phyloP scores from a whole-genome alignment of 2,329 filamentous ascomycete species.

The Ophiostoma angusticollis region DNA sequence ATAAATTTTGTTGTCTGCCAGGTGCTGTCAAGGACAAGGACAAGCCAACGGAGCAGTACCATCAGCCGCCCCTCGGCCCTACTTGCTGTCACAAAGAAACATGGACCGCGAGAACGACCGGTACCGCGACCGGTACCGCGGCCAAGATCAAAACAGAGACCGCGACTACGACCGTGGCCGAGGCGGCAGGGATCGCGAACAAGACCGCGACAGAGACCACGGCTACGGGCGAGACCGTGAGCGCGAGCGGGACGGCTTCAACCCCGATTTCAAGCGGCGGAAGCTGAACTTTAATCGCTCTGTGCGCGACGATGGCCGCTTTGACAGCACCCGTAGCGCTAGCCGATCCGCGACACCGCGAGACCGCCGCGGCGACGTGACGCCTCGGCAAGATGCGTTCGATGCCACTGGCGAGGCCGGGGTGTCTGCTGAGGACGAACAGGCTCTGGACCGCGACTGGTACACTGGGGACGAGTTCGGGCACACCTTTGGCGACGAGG shows the following conservation, averaged over 20 bases:
- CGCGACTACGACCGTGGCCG: constrained; percentile 17
- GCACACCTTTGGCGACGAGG: constrained; percentile 77
- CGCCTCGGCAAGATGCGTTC: constrained; percentile 42
- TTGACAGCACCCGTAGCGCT: constrained; percentile 29
- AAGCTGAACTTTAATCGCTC: constrained; percentile 47
- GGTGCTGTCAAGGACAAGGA: too few species aligned
- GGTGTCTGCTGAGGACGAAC: constrained; percentile 54
- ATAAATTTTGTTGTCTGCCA: too few species aligned
- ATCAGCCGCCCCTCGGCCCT: neutral
- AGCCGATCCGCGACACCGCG: constrained; percentile 15
- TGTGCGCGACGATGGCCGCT: constrained; percentile 41
- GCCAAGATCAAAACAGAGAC: constrained; percentile 10
- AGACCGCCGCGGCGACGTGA: constrained; percentile 14
- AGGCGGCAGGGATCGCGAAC: constrained; percentile 18
- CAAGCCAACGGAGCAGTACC: too few species aligned
- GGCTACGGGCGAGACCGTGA: constrained; percentile 1
- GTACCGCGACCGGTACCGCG: constrained; percentile 20
- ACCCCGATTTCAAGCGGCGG: constrained; percentile 41
- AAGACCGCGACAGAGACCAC: neutral
- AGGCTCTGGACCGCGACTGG: constrained; percentile 80
- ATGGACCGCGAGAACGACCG: constrained; percentile 15
- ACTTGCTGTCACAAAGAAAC: neutral
- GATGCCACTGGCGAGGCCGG: constrained; percentile 46
- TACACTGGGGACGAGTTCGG: constrained; percentile 75
- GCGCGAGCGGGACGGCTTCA: constrained; percentile 1